A percentile compares a stretch with the other conserved stretches of the same genome.
These are phyloP conservation scores for Huntiella abstrusa DNA, from an alignment of 2,329 filamentous ascomycete species.

Conservation along the genomic window DNA sequence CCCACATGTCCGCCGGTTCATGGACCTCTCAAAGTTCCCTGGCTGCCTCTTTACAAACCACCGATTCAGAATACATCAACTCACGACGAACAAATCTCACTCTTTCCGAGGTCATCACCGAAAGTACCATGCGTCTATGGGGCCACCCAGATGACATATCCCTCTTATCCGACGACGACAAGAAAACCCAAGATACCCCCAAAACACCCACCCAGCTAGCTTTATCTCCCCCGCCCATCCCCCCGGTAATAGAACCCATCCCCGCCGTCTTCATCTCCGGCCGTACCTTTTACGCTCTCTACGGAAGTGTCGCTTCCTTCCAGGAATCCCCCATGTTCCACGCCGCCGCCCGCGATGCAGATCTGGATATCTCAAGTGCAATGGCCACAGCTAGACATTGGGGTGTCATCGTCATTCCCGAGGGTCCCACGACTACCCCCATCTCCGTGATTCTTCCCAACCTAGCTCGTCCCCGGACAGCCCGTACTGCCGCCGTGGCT, in stretches of 20 bases:
- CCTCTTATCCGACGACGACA: neutral
- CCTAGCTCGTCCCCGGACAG: neutral
- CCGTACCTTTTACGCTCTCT: slow-evolving; percentile 6
- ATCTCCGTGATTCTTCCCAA: neutral
- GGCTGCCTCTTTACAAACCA: no score
- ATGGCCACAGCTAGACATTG: slow-evolving; percentile 8
- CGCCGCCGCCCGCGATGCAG: slow-evolving; percentile 5
- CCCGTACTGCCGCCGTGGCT: neutral
- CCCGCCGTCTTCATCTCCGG: slow-evolving; percentile 7
- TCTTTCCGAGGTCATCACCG: slow-evolving; percentile 2
- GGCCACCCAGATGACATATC: slow-evolving; percentile 3
- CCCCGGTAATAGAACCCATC: neutral
- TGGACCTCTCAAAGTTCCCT: no score
- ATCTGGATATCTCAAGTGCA: slow-evolving; percentile 5
- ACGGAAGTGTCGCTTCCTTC: slow-evolving; percentile 7
- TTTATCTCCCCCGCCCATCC: neutral
- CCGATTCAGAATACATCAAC: no score
- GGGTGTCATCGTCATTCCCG: slow-evolving; percentile 6
- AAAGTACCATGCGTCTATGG: slow-evolving; percentile 5
- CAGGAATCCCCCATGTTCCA: slow-evolving; percentile 3
- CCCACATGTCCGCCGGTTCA: no score
- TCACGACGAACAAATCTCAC: slow-evolving; percentile 3
- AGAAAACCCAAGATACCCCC: neutral
- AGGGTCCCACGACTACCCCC: neutral
- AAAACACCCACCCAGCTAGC: neutral